Evolutionary conservation across 257 asterid species (phyloP), one percentile per base, ranked within the genome.

Genomic region (Ilex aquifolium): DNA sequence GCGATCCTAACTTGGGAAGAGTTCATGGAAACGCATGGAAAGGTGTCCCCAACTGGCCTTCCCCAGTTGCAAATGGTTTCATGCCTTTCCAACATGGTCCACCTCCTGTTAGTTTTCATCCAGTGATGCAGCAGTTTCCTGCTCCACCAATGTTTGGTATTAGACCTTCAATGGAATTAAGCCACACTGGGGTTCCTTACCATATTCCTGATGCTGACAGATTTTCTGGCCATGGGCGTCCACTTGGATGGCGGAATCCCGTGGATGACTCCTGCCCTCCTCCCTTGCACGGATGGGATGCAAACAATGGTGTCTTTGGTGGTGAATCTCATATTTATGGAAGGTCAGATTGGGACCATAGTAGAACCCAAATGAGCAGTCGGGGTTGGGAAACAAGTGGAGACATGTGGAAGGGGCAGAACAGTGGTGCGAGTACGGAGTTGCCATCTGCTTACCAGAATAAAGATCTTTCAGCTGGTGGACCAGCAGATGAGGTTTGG

Each of bases 1-100:
- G 81, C 42, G 97, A 93, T 69, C 82, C 95, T 56, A 87, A 73
- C 71, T 74, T 83, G 80, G 95, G 90, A 72, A 80, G 96, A 73
- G 70, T 88, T 57, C 96, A 75, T 61, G 95, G 90, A 72, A 85
- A 82, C 75, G 79, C 88, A 74, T 93, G 97, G 97, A 85, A 91
- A 79, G 95, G 92, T 58, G 79, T 83, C 60, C 97, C 95, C 51
- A 85, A 68, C 74, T 93, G 99, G 99, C 87, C 85, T 61, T 86
- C 99, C 63, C 97, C 91, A n/a, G 66, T 85, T 68, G 80, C 86
- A 64, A 93, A 90, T 68, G 96, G 99, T 67, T 93, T 87, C 82
- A 69, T 93, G 85, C 97, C 95, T 67, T 93, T 81, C 72, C 96
- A 87, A 57, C 98, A 87, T 32, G 92, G 79, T 61, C 95, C 94